phyloP scores from a whole-genome alignment of 768 basidiomycete species.

The Agaricus sinodeliciosus region DNA sequence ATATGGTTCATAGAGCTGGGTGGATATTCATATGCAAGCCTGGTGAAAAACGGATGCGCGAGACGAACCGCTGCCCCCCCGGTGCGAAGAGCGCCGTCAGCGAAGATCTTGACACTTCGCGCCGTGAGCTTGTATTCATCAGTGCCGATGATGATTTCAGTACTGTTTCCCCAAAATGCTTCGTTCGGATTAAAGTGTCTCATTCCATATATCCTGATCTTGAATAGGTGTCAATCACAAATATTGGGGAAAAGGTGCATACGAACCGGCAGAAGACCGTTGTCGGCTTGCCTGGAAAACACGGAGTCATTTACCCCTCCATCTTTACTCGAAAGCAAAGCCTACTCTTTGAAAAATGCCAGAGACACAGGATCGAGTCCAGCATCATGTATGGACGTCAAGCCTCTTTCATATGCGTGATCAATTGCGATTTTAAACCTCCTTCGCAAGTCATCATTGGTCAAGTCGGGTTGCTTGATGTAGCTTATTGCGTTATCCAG shows the following conservation, averaged over 20 bases:
- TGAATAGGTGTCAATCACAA: background rate
- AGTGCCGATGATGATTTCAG: constrained; percentile 45
- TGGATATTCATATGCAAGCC: background rate
- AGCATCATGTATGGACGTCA: constrained; percentile 88
- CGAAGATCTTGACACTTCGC: constrained; percentile 76
- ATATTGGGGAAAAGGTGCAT: constrained; percentile 8
- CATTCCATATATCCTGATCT: constrained; percentile 80
- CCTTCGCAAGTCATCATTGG: constrained; percentile 54
- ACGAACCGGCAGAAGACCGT: constrained; percentile 54
- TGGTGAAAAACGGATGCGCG: constrained; percentile 3
- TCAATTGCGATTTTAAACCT: constrained; percentile 55
- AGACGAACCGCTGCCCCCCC: constrained; percentile 76
- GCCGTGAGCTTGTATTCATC: constrained; percentile 61
- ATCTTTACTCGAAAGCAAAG: background rate
- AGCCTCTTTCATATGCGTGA: constrained; percentile 63
- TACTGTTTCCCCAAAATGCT: constrained; percentile 69
- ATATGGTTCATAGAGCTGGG: constrained; percentile 75
- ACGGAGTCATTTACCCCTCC: background rate
- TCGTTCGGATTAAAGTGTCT: constrained; percentile 59
- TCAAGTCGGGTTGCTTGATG: constrained; percentile 55
- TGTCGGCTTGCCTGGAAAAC: constrained; percentile 48
- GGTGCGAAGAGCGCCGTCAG: constrained; percentile 79
- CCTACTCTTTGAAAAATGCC: constrained; percentile 64
- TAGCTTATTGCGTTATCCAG: constrained; percentile 85
- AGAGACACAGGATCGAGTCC: constrained; percentile 64